Evolutionary conservation across 2,329 filamentous ascomycete species (phyloP), one percentile per base, ranked within the genome.

Genomic region (Elsinoe ampelina): DNA sequence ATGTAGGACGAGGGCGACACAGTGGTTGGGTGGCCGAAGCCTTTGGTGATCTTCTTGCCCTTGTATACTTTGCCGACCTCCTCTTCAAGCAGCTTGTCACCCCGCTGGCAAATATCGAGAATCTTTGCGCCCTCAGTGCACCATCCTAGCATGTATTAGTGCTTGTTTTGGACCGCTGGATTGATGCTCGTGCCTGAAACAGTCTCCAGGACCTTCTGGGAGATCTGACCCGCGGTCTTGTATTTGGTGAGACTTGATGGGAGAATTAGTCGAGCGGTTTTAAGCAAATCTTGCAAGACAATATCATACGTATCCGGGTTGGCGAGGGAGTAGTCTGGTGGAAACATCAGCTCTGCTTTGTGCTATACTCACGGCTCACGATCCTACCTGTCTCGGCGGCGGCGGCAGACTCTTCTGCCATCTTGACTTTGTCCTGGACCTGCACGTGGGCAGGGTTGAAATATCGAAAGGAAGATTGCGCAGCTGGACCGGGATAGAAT

Each of bases 191-290:
- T 70, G 83, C 80, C 79, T 72, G 75, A 72, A 63, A 98, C 92
- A 65, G 86, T 86, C 67, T 90, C 89, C 65, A 98, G 83, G 65
- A 95, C 92, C 78, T 92, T 95, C 73, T 96, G 89, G 54, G 92
- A 93, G 75, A 98, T 97, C 72, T 87, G 81, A 62, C 88, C 92
- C 58, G 93, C 93, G 63, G 87, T 91, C 85, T 95, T 97, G 82
- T 97, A 97, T 81, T 97, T 98, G 76, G 93, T 97, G 67, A 98
- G 82, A 67, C 90, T 96, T 73, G 95, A 88, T 88, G 89, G 79
- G 95, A 2, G 93, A 74, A 84, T 88, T 73, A 96, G 83, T 65
- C 95, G 91, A 73, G 95, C 89, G 35, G 38, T 43, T 17, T 17
- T n/a, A 42, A 26, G 13, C 17, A 38, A 47, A 32, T 17, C 26